Conservation (phyloP, 306 rosid genomes). For the Rubus parviflorus region DNA sequence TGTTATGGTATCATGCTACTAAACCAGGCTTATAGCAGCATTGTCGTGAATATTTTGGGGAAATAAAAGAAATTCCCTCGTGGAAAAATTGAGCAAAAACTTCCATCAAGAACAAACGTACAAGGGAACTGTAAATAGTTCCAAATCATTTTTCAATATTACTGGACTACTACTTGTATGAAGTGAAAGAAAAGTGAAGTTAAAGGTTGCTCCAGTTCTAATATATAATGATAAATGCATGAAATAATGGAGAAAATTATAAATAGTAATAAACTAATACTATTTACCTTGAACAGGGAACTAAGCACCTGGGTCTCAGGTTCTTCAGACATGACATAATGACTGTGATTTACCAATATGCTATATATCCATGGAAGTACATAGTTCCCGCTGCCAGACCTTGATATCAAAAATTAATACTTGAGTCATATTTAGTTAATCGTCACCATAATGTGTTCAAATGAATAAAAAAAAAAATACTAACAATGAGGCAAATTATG, state of each 20-base stretch:
- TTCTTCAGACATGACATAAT: slow-evolving; percentile 49
- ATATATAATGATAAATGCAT: not conserved
- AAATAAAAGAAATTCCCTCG: not conserved
- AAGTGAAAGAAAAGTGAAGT: not conserved
- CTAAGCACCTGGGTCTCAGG: slow-evolving; percentile 44
- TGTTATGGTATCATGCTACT: not conserved
- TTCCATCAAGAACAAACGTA: not conserved
- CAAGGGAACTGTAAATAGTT: not conserved
- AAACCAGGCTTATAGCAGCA: slow-evolving; percentile 8
- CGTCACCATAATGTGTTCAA: not conserved
- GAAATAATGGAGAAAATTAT: not conserved
- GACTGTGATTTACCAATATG: slow-evolving; percentile 68
- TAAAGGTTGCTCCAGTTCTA: not conserved
- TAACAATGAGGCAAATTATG: not conserved
- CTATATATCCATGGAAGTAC: slow-evolving; percentile 82
- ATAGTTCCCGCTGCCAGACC: slow-evolving; percentile 61
- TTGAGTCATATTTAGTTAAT: not conserved
- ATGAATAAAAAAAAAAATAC: not conserved
- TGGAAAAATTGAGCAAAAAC: not conserved
- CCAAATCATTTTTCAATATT: not conserved
- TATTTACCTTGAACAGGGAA: slow-evolving; percentile 64
- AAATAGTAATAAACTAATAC: not conserved
- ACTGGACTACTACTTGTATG: not conserved
- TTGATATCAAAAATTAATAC: slow-evolving; percentile 25
- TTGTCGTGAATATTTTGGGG: not conserved